Evolutionary conservation across 2,329 filamentous ascomycete species (phyloP).

Genomic region (Penicillium sp.): DNA sequence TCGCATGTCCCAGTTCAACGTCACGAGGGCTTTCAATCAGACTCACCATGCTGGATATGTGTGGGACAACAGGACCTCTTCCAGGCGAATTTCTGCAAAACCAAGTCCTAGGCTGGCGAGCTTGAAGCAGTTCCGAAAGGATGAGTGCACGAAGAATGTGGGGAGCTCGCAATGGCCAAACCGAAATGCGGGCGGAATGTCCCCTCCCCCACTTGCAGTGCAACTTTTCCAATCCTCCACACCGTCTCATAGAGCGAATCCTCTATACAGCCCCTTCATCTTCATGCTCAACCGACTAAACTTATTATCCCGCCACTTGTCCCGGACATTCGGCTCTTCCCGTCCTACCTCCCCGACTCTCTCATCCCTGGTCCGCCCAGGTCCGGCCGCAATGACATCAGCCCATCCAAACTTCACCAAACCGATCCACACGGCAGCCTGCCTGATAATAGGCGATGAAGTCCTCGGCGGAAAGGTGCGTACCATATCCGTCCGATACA

Average conservation of each 20-base stretch:
- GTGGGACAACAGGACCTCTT: neutral
- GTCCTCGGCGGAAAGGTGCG: slow-evolving; percentile 87
- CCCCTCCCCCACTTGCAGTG: slow-evolving; percentile 15
- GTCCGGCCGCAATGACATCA: slow-evolving; percentile 43
- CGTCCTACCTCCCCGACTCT: slow-evolving; percentile 46
- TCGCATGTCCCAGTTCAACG: neutral
- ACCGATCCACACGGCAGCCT: slow-evolving; percentile 82
- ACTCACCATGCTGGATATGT: slow-evolving; percentile 9
- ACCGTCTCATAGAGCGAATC: slow-evolving; percentile 2
- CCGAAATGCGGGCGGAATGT: slow-evolving; percentile 21
- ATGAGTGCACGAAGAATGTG: slow-evolving; percentile 7
- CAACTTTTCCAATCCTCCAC: slow-evolving; percentile 1
- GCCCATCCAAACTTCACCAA: slow-evolving; percentile 37
- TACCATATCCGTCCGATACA: neutral
- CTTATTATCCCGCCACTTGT: slow-evolving; percentile 68
- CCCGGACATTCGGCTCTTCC: slow-evolving; percentile 55
- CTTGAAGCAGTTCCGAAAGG: neutral
- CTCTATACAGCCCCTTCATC: neutral
- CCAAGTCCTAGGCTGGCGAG: neutral
- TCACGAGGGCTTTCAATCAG: no score
- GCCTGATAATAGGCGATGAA: slow-evolving; percentile 95
- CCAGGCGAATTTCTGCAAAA: neutral
- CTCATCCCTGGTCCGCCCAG: slow-evolving; percentile 19
- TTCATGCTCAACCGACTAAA: slow-evolving; percentile 72
- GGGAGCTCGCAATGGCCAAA: slow-evolving; percentile 1